Conservation (phyloP, 257 asterid genomes). For the Penstemon newberryi region DNA sequence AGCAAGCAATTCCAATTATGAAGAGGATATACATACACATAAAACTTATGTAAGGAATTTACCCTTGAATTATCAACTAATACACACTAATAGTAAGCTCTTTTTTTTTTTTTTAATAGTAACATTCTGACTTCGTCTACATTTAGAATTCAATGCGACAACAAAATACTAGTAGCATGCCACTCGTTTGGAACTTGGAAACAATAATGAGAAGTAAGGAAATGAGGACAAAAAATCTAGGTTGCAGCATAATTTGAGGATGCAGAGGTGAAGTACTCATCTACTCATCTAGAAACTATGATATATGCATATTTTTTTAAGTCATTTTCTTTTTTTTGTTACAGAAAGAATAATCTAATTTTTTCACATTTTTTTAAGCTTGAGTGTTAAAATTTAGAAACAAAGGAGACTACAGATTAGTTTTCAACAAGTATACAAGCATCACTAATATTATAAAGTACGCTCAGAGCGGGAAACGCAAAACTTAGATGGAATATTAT, state of each 20-base stretch:
- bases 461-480: background rate
- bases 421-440: background rate
- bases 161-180: no score
- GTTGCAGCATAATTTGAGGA: background rate
- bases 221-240: background rate
- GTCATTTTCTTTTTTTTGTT: background rate
- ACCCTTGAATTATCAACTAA: background rate
- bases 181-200: background rate
- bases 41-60: no score
- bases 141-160: no score
- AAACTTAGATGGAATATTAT: background rate
- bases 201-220: background rate
- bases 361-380: background rate
- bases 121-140: no score
- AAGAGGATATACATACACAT: background rate
- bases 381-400: background rate
- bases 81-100: background rate
- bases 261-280: background rate
- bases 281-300: background rate
- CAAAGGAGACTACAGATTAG: background rate
- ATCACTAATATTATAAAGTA: constrained; percentile 3
- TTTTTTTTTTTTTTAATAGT: no score
- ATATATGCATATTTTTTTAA: background rate
- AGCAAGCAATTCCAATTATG: background rate
- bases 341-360: background rate